A percentile compares a stretch with the other conserved stretches of the same genome.
Conservation (phyloP, 805 yeast species). For the Spathaspora passalidarum region DNA sequence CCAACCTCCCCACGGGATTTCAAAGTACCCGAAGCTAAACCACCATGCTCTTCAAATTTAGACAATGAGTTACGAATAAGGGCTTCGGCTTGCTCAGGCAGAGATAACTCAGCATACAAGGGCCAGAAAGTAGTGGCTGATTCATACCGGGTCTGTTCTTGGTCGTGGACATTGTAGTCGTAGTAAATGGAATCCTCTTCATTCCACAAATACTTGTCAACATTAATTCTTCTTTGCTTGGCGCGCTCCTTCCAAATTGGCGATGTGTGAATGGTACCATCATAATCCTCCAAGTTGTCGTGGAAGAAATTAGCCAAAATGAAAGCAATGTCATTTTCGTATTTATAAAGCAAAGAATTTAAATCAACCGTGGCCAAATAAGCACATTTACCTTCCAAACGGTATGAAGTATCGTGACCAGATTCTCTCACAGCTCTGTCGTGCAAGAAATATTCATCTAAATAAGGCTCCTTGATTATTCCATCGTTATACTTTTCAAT, state of each 20-base stretch:
- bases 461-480: slow-evolving; percentile 65
- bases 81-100: slow-evolving; percentile 60
- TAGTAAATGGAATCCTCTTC: slow-evolving; percentile 73
- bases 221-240: slow-evolving; percentile 45
- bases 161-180: slow-evolving; percentile 70
- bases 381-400: slow-evolving; percentile 89
- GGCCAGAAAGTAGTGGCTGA: slow-evolving; percentile 93
- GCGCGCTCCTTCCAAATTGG: slow-evolving; percentile 66
- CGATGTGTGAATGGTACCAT: slow-evolving; percentile 37
- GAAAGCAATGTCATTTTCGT: slow-evolving; percentile 79
- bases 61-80: slow-evolving; percentile 58
- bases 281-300: slow-evolving; percentile 33
- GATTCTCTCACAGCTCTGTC: slow-evolving; percentile 95
- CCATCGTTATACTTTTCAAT: slow-evolving; percentile 62
- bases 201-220: slow-evolving; percentile 80
- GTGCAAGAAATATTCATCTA: slow-evolving; percentile 85
- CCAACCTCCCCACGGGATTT: slow-evolving; percentile 69
- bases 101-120: slow-evolving; percentile 75
- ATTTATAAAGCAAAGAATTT: slow-evolving; percentile 81
- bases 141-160: slow-evolving; percentile 62
- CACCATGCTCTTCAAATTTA: slow-evolving; percentile 83
- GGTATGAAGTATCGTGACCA: slow-evolving; percentile 92
- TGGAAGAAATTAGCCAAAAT: slow-evolving; percentile 56
- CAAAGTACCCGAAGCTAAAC: slow-evolving; percentile 81
- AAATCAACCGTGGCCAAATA: slow-evolving; percentile 87